A percentile compares a stretch with the other conserved stretches of the same genome.
Evolutionary conservation across 192 early-diverging fungal species (phyloP).

Genomic region (Backusella australiensis): DNA sequence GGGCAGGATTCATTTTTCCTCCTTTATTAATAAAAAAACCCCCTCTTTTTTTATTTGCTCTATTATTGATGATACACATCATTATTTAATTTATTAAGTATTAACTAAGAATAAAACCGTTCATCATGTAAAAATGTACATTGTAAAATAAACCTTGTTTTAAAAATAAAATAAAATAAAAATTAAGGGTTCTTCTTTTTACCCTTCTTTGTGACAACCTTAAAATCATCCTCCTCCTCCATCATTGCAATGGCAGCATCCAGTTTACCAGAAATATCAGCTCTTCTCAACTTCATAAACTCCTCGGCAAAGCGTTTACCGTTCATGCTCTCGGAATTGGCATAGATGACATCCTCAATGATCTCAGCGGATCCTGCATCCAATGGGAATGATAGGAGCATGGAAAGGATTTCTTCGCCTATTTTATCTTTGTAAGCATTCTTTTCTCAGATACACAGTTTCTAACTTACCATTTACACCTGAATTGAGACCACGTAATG

Average conservation of each 20-base stretch:
- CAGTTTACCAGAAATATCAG: slow-evolving; percentile 50
- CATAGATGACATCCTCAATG: slow-evolving; percentile 74
- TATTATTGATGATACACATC: too few relatives aligned
- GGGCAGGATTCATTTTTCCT: too few relatives aligned
- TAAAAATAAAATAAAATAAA: background rate
- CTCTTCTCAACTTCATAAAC: slow-evolving; percentile 73
- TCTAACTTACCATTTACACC: slow-evolving; percentile 51
- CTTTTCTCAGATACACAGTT: background rate
- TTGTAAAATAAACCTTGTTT: too few relatives aligned
- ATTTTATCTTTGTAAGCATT: background rate
- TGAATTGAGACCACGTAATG: slow-evolving; percentile 53
- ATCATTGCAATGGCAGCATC: slow-evolving; percentile 14
- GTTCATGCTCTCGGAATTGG: slow-evolving; percentile 69
- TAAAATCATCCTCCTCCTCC: slow-evolving; percentile 28
- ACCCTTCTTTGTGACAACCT: slow-evolving; percentile 21
- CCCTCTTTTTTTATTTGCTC: too few relatives aligned
- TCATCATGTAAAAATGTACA: too few relatives aligned
- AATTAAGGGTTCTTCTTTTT: slow-evolving; percentile 18
- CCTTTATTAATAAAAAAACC: too few relatives aligned
- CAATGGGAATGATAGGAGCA: slow-evolving; percentile 73
- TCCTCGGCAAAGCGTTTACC: slow-evolving; percentile 78
- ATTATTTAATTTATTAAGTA: too few relatives aligned
- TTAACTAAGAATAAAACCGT: too few relatives aligned
- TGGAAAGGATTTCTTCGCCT: slow-evolving; percentile 71
- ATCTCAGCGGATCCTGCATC: slow-evolving; percentile 65